Percentiles rank a stretch among this genome's conserved stretches.
Evolutionary conservation across 208 protist genomes (phyloP).

Genomic region (Angomonas ambiguus): DNA sequence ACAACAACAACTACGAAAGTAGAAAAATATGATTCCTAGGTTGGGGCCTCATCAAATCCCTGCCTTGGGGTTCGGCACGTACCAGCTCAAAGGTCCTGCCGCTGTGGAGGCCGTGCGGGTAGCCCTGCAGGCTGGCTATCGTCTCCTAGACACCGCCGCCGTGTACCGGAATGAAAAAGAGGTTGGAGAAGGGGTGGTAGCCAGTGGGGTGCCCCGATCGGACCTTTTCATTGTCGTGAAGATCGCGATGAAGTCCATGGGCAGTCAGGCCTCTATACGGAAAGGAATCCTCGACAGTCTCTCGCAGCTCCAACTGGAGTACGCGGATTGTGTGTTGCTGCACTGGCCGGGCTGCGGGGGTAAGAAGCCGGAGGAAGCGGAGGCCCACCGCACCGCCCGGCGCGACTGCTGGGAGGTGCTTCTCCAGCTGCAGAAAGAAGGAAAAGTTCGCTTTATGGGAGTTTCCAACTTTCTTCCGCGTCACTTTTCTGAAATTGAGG

Average conservation of each 20-base stretch:
- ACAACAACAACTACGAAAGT: not conserved
- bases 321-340: conserved; percentile 71
- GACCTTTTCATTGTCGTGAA: conserved; percentile 79
- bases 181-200: conserved; percentile 56
- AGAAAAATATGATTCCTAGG: not conserved
- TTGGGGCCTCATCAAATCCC: conserved; percentile 19
- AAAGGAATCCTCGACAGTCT: conserved; percentile 52
- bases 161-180: conserved; percentile 73
- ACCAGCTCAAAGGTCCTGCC: conserved; percentile 60
- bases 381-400: conserved; percentile 45
- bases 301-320: conserved; percentile 48
- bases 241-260: conserved; percentile 64
- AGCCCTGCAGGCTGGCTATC: conserved; percentile 64
- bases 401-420: conserved; percentile 65
- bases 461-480: conserved; percentile 79
- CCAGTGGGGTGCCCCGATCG: conserved; percentile 48
- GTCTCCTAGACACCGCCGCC: conserved; percentile 81
- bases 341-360: conserved; percentile 84
- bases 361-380: conserved; percentile 33
- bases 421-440: conserved; percentile 42
- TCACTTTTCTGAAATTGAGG: conserved; percentile 55
- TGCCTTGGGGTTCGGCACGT: conserved; percentile 75
- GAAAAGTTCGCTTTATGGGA: conserved; percentile 51
- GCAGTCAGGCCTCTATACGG: conserved; percentile 23
- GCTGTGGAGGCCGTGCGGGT: conserved; percentile 40